A percentile compares a stretch with the other conserved stretches of the same genome.
Conservation (phyloP, 2,329 filamentous ascomycete species). For the Alternaria incomplexa region DNA sequence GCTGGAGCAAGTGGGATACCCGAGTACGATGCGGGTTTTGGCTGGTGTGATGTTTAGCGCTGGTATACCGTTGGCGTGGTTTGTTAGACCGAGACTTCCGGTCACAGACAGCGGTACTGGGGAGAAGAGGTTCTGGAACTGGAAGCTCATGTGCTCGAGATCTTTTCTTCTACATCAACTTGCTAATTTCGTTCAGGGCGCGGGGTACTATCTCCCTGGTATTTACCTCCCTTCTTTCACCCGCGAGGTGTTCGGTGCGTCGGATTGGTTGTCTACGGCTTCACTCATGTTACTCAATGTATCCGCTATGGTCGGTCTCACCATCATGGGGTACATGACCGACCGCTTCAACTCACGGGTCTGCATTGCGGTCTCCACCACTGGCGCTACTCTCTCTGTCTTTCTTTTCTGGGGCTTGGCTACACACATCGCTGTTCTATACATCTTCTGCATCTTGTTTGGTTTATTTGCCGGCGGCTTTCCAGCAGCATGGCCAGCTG, state of each 20-base stretch:
- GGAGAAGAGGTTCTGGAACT: neutral
- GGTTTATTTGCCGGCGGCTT: slow-evolving; percentile 41
- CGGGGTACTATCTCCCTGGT: slow-evolving; percentile 49
- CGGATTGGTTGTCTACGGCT: slow-evolving; percentile 28
- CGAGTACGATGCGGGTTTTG: neutral
- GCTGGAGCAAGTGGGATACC: neutral
- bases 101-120: neutral
- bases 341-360: slow-evolving; percentile 45
- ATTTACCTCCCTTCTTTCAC: slow-evolving; percentile 49
- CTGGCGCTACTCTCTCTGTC: slow-evolving; percentile 49
- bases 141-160: neutral
- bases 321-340: neutral
- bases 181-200: slow-evolving; percentile 44
- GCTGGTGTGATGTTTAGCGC: neutral
- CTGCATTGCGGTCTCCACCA: slow-evolving; percentile 50
- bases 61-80: neutral
- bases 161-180: slow-evolving; percentile 25
- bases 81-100: neutral
- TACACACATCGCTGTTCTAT: slow-evolving; percentile 41
- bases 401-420: slow-evolving; percentile 58
- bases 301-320: neutral
- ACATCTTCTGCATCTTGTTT: slow-evolving; percentile 40
- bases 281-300: neutral
- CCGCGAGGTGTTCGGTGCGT: slow-evolving; percentile 31
- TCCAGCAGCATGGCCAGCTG: slow-evolving; percentile 26